Evolutionary conservation across 345 rosid species (phyloP), one percentile per base, ranked within the genome.

Genomic region (Theobroma cacao): DNA sequence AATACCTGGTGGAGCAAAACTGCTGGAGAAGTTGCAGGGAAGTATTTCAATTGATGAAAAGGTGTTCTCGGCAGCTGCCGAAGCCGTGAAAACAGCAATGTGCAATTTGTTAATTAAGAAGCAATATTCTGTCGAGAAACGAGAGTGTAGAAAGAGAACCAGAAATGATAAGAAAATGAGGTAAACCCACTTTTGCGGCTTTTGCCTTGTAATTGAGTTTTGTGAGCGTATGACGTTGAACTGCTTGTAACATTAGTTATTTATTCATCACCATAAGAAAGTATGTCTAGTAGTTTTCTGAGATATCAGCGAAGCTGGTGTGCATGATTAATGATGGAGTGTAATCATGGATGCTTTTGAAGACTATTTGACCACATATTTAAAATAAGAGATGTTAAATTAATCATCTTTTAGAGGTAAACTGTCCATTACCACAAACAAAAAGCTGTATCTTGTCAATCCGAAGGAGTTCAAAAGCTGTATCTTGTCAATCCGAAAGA

Each of bases 121-220:
- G 88, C 97, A 92, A 78, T 96, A 96, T 80, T 75, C 97, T 11
- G 75, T 76, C 0, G 97, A 90, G 78, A 91, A 82, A 31, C 84
- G 97, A 73, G 99, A 96, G 78, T 91, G 89, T 63, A 85, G 97
- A 85, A 96, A 92, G 88, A 92, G 91, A 85, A 89, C 87, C 40
- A 88, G 98, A 84, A 96, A 96, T 76, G 98, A 96, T 75, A 89
- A 79, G 85, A 96, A 92, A 83, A 72, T 52, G 40, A 89, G 78
- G 69, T 90, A 81, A 89, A 7, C 7, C 0, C 2, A 36, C n/a
- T 73, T 36, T 30, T 20, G 31, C 63, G 3, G 10, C 26, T 55
- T 66, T 33, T 74, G 10, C n/a, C 22, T 40, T 11, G 28, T 22
- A 17, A 31, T 63, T 56, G 15, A 69, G 70, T 52, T 60, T 43